These are phyloP conservation scores for Termitomyces titanicus DNA, from an alignment of 768 basidiomycete species.

Conservation along the genomic window DNA sequence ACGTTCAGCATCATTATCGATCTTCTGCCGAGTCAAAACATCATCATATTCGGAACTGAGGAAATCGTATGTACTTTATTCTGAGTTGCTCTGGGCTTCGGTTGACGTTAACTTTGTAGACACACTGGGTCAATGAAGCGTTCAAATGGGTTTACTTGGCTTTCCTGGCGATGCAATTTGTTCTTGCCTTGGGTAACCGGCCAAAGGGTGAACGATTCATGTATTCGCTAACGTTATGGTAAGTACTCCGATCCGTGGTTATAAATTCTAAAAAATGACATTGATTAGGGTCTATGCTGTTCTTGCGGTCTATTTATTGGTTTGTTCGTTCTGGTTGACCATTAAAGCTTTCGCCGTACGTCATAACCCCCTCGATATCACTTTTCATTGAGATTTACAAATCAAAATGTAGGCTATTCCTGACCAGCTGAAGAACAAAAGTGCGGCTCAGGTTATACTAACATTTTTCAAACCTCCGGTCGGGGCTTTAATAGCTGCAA, in stretches of 20 bases:
- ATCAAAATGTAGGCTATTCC: constrained; percentile 51
- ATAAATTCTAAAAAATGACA: constrained; percentile 4
- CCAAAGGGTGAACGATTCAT: constrained; percentile 84
- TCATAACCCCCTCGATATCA: background rate
- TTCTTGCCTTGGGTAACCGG: constrained; percentile 67
- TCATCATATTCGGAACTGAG: constrained; percentile 69
- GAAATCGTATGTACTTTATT: constrained; percentile 49
- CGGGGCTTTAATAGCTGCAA: constrained; percentile 80
- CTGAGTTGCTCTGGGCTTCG: background rate
- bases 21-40: constrained; percentile 55
- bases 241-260: constrained; percentile 16
- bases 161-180: constrained; percentile 74
- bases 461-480: constrained; percentile 74
- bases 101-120: constrained; percentile 38
- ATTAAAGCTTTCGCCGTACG: constrained; percentile 71
- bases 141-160: constrained; percentile 87
- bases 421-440: constrained; percentile 42
- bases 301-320: constrained; percentile 77
- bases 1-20: constrained; percentile 97
- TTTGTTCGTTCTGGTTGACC: constrained; percentile 86
- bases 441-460: constrained; percentile 43
- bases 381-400: background rate
- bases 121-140: constrained; percentile 81
- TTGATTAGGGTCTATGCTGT: constrained; percentile 75
- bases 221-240: constrained; percentile 76